Base-by-base conservation (phyloP, 2,329 filamentous ascomycete genomes). In the Colletotrichum sp. region DNA sequence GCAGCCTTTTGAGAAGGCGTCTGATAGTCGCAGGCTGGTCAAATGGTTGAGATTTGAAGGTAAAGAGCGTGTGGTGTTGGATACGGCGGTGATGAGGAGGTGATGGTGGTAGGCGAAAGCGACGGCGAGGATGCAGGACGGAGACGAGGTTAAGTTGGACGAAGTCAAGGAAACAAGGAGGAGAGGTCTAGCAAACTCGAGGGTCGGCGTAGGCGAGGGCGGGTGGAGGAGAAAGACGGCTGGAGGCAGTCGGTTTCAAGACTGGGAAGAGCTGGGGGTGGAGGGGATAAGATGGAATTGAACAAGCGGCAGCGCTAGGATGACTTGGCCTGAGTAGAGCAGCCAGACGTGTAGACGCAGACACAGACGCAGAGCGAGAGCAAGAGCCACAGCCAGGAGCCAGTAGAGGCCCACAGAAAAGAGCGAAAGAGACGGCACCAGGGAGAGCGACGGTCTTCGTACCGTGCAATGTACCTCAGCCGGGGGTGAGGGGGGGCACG, bases 271-370 rank as follows among this genome's bases (percentile, higher is more conserved):
- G 73, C 76, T 77, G 76, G 76, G 74, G 74, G 71, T 59, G 73
- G 73, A 76, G 76, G 73, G 76, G 76, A 76, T 74, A 70, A 77
- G 76, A 77, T 76, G 76, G 72, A 77, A 76, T 76, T 73, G 73
- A 75, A 52, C 69, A 69, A 60, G 69, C 68, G 69, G 64, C 69
- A 71, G 67, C 75, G 67, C 71, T 74, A 75, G 67, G 71, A 26
- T 63, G 71, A 69, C 70, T 72, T 76, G 57, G 71, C 60, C 65
- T 76, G 71, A 74, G 63, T 70, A 75, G 72, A 59, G 32, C 52
- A 69, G 55, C 34, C 55, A 70, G 57, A 49, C 44, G 30, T 18
- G 34, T 39, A 52, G 63, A 49, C 34, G 15, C 63, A 66, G 36
- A 70, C 13, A 16, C 68, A 70, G 18, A 63, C 12, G 15, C 36